Evolutionary conservation across 768 basidiomycete genomes (phyloP).

Genomic region (Rossbeevera mucosa): DNA sequence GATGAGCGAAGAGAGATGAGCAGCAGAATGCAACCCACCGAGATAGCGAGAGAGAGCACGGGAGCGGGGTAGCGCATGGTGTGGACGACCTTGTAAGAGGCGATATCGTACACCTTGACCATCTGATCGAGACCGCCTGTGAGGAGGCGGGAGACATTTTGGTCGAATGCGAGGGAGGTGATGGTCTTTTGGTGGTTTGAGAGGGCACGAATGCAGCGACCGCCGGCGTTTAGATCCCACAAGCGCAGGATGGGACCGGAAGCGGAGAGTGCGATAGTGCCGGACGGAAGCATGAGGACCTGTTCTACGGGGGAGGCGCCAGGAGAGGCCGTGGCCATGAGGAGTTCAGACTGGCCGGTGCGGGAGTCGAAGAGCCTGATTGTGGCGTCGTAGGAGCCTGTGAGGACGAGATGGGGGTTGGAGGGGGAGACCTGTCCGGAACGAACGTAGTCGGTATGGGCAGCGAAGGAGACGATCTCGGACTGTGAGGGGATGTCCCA

Average conservation of each 20-base stretch:
- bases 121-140: conserved; percentile 94
- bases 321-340: conserved; percentile 50
- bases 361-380: conserved; percentile 84
- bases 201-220: conserved; percentile 81
- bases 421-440: conserved; percentile 82
- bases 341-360: conserved; percentile 78
- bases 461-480: conserved; percentile 68
- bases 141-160: conserved; percentile 70
- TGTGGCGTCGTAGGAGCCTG: conserved; percentile 93
- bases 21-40: conserved; percentile 43
- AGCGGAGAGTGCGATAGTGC: conserved; percentile 76
- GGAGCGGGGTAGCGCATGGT: conserved; percentile 98
- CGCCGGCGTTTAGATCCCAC: conserved; percentile 93
- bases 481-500: conserved; percentile 95
- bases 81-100: conserved; percentile 91
- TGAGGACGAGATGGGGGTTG: conserved; percentile 80
- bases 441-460: conserved; percentile 95
- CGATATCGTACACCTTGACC: conserved; percentile 97
- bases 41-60: conserved; percentile 83
- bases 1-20: conserved; percentile 7
- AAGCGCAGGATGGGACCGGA: conserved; percentile 90
- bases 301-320: conserved; percentile 73
- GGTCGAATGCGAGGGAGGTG: conserved; percentile 80
- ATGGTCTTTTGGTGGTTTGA: conserved; percentile 99
- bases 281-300: conserved; percentile 89